Evolutionary conservation across 2,329 filamentous ascomycete species (phyloP).

Genomic region (Sclerotinia trifoliorum): DNA sequence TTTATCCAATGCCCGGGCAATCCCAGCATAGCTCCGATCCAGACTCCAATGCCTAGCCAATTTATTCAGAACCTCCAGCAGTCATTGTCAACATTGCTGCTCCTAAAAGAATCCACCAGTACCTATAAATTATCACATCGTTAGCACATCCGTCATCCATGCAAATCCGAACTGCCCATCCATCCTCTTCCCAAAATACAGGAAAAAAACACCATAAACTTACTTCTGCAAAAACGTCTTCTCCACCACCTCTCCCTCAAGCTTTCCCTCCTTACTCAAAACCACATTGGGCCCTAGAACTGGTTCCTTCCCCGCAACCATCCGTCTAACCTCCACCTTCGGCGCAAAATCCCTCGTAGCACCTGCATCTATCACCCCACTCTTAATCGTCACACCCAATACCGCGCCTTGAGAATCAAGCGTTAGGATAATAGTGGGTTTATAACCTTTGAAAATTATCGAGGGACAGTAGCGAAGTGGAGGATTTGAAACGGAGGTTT

Average conservation of each 20-base stretch:
- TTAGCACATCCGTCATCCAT: not conserved
- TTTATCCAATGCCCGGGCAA: not conserved
- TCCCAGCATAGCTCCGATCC: not conserved
- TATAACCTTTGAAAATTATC: slow-evolving; percentile 60
- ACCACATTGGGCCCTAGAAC: slow-evolving; percentile 64
- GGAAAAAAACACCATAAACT: slow-evolving; percentile 35
- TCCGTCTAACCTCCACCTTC: slow-evolving; percentile 52
- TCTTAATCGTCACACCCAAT: slow-evolving; percentile 53
- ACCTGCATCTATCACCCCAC: slow-evolving; percentile 61
- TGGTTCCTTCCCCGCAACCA: slow-evolving; percentile 53
- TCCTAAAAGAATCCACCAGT: slow-evolving; percentile 63
- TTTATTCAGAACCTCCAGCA: slow-evolving; percentile 51
- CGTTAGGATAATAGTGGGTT: slow-evolving; percentile 55
- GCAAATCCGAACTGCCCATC: too few species aligned
- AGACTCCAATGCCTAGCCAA: not conserved
- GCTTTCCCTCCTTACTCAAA: slow-evolving; percentile 58
- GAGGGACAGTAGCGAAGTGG: slow-evolving; percentile 54
- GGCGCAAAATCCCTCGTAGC: slow-evolving; percentile 65
- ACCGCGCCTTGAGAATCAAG: slow-evolving; percentile 48
- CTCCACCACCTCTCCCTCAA: slow-evolving; percentile 54
- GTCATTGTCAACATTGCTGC: slow-evolving; percentile 54
- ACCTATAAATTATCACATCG: slow-evolving; percentile 38
- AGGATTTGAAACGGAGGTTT: slow-evolving; percentile 48
- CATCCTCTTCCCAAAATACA: not conserved
- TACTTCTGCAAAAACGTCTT: slow-evolving; percentile 68